These are phyloP conservation scores for Marchantia polymorpha DNA, from an alignment of 225 moss, liverwort and hornwort species.

Conservation along the genomic window DNA sequence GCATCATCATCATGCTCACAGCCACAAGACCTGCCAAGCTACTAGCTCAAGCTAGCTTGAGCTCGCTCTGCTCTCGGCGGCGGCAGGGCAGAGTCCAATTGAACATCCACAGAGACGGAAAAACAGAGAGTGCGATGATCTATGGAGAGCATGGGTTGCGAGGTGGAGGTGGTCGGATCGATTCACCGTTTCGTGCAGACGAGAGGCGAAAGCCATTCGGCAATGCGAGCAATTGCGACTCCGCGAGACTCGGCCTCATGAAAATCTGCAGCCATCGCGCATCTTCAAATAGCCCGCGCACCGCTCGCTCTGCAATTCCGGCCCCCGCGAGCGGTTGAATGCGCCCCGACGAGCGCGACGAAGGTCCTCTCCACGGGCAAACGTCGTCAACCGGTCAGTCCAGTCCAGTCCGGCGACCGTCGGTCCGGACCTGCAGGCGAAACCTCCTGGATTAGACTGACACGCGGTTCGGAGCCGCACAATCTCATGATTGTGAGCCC, in stretches of 20 bases:
- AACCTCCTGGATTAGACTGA: not conserved
- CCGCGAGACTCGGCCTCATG: not conserved
- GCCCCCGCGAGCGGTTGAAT: not conserved
- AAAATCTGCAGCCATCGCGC: conserved; percentile 22
- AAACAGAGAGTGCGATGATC: too few species aligned
- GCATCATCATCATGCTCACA: too few species aligned
- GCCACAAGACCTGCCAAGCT: too few species aligned
- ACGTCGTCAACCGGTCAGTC: not conserved
- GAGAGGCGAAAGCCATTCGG: not conserved
- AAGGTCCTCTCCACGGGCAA: not conserved
- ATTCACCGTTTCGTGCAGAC: not conserved
- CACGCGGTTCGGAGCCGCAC: not conserved
- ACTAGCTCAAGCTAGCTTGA: too few species aligned
- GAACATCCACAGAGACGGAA: not conserved
- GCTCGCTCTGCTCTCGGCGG: not conserved
- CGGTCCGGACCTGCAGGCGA: too few species aligned
- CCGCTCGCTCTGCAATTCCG: not conserved
- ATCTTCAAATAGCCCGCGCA: not conserved
- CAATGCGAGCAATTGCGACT: conserved; percentile 5
- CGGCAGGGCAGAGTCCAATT: not conserved
- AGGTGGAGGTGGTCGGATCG: not conserved
- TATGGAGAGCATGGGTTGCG: not conserved
- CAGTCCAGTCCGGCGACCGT: not conserved
- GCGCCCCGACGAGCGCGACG: too few species aligned
- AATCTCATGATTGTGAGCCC: too few species aligned